Evolutionary conservation across 495 filamentous ascomycete genomes (phyloP).

Genomic region (Talaromyces liani): DNA sequence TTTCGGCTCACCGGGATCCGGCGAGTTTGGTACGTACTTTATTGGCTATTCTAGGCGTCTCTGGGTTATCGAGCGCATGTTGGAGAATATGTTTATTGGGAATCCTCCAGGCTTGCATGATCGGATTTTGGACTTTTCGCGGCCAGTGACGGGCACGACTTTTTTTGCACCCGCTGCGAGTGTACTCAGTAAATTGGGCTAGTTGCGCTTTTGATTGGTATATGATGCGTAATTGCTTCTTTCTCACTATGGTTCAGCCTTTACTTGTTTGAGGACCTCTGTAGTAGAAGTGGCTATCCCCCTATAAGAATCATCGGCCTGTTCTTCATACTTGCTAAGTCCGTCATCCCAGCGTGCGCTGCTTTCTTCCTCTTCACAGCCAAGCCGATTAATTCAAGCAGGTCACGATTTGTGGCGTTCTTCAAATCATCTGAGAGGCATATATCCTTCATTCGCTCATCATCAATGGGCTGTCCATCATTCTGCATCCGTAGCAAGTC

Average conservation of each 20-base stretch:
- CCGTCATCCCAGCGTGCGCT: conserved; percentile 89
- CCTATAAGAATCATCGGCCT: conserved; percentile 98
- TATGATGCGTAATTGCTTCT: not conserved
- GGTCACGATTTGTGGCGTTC: conserved; percentile 55
- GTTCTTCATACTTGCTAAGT: conserved; percentile 95
- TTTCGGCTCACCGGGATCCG: conserved; percentile 44
- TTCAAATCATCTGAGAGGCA: no score
- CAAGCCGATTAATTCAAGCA: conserved; percentile 79
- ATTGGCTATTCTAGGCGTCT: conserved; percentile 48
- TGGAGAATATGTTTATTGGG: conserved; percentile 51
- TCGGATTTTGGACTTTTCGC: conserved; percentile 48
- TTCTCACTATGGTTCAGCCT: no score
- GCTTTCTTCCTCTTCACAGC: conserved; percentile 94
- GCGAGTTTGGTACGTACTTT: conserved; percentile 52
- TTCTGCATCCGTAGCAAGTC: no score
- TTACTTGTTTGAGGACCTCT: no score
- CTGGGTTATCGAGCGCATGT: conserved; percentile 54
- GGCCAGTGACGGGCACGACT: conserved; percentile 40
- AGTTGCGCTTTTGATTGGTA: not conserved
- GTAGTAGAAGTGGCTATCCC: conserved; percentile 53
- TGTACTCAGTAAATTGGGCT: conserved; percentile 26
- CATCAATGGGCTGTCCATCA: no score
- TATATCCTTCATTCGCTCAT: no score
- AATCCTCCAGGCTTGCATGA: conserved; percentile 48
- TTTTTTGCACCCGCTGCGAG: conserved; percentile 48